Evolutionary conservation across 805 yeast species (phyloP).

Genomic region (Torulaspora delbrueckii): DNA sequence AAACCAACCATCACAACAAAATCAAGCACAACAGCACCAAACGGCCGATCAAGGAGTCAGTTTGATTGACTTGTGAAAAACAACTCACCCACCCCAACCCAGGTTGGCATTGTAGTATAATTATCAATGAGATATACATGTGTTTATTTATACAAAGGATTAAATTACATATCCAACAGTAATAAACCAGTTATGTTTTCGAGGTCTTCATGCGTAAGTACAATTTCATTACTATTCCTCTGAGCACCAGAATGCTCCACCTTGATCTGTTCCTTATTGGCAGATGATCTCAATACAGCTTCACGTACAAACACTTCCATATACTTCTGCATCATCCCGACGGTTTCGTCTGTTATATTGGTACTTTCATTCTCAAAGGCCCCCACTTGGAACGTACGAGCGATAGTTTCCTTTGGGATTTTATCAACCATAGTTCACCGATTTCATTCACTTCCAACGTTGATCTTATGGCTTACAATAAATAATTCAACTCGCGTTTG

Average conservation of each 20-base stretch:
- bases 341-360: conserved; percentile 22
- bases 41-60: conserved; percentile 29
- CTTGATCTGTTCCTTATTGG: conserved; percentile 18
- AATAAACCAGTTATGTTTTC: conserved; percentile 32
- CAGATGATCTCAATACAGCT: conserved; percentile 29
- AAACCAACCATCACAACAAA: conserved; percentile 39
- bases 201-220: conserved; percentile 27
- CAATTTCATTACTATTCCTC: conserved; percentile 6
- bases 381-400: conserved; percentile 21
- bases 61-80: conserved; percentile 28
- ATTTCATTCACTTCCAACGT: not conserved
- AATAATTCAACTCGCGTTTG: not conserved
- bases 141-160: not conserved
- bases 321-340: conserved; percentile 23
- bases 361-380: conserved; percentile 21
- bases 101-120: conserved; percentile 8
- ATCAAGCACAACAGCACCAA: conserved; percentile 28
- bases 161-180: conserved; percentile 29
- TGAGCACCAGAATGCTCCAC: not conserved
- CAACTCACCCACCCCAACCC: not conserved
- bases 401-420: conserved; percentile 24
- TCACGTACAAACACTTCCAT: conserved; percentile 30
- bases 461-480: not conserved
- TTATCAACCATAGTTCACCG: conserved; percentile 4
- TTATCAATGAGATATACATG: conserved; percentile 4